Conservation (phyloP, 1,284 basidiomycete species). For the Pisolithus thermaeus region DNA sequence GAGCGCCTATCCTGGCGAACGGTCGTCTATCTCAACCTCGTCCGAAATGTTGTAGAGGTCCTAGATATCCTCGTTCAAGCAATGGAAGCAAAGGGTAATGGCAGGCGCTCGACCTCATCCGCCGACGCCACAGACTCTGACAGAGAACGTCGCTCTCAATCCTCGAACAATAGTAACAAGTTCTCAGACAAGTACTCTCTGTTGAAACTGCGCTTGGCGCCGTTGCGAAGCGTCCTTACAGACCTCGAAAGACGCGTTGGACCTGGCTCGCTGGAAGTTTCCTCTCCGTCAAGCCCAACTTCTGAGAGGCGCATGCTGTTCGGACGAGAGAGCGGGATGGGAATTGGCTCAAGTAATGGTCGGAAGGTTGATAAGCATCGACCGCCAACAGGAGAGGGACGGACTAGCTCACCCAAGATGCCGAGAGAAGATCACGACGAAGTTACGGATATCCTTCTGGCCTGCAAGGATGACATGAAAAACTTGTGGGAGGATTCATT, state of each 20-base stretch:
- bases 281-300: too few relatives aligned
- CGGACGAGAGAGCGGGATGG: too few relatives aligned
- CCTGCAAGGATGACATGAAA: conserved; percentile 59
- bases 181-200: conserved; percentile 59
- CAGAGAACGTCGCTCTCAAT: conserved; percentile 17
- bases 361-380: too few relatives aligned
- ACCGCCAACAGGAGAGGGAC: not conserved
- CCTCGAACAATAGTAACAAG: conserved; percentile 30
- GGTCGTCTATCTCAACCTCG: conserved; percentile 70
- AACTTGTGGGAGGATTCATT: conserved; percentile 57
- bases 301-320: too few relatives aligned
- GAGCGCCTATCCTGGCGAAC: conserved; percentile 66
- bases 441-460: conserved; percentile 49
- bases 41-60: conserved; percentile 60
- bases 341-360: too few relatives aligned
- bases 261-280: conserved; percentile 29
- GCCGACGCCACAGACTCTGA: conserved; percentile 27
- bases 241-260: conserved; percentile 59
- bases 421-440: conserved; percentile 42
- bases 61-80: conserved; percentile 50
- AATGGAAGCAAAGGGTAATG: conserved; percentile 35
- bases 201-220: conserved; percentile 51
- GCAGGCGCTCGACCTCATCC: conserved; percentile 18
- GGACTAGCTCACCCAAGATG: conserved; percentile 18
- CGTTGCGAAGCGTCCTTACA: conserved; percentile 49